Base-by-base conservation (phyloP, 768 basidiomycete genomes). In the Imleria badia region DNA sequence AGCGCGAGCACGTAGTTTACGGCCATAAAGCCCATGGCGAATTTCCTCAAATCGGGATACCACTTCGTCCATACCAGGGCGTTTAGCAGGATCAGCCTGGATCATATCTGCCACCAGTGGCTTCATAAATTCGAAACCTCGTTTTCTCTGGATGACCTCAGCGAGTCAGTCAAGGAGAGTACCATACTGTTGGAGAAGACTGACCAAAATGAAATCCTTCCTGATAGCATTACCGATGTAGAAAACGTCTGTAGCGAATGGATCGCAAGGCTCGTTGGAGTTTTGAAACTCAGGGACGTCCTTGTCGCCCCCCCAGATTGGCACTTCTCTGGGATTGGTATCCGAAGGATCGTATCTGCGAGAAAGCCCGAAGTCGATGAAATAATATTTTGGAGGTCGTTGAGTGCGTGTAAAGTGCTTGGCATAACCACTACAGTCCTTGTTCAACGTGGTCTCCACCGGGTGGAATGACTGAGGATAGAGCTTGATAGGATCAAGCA, bases 21-120 rank as follows among this genome's bases (percentile, higher is more conserved):
- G 12, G 22, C 9, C 17, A 30, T 51, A 51, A 2, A 68, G 51
- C 0, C 30, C 33, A 11, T 36, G 15, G 0, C 15, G 29, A 14
- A 66, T 61, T 0, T 26, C 22, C 2, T 56, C 50, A 19, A 68
- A 68, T 9, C 55, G 66, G 2, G 34, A 3, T 2, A 69, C 69
- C 3, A 73, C 73, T 29, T 71, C 59, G n/a, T 76, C 70, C 46
- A 75, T 76, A 0, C 59, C 73, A 0, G 76, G 76, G 7, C 77
- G 68, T 41, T 71, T 61, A 0, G 36, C 22, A 0, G 75, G 75
- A 43, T 75, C 69, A 3, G 62, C 60, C 19, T 71, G 67, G 1
- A 70, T 61, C 77, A 78, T 78, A 11, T 66, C 71, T 0, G 51
- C 49, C 4, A 75, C 52, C 3, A 77, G 56, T 0, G 68, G 65